Evolutionary conservation across 2,329 filamentous ascomycete species (phyloP).

Genomic region (Penicillium sp.): DNA sequence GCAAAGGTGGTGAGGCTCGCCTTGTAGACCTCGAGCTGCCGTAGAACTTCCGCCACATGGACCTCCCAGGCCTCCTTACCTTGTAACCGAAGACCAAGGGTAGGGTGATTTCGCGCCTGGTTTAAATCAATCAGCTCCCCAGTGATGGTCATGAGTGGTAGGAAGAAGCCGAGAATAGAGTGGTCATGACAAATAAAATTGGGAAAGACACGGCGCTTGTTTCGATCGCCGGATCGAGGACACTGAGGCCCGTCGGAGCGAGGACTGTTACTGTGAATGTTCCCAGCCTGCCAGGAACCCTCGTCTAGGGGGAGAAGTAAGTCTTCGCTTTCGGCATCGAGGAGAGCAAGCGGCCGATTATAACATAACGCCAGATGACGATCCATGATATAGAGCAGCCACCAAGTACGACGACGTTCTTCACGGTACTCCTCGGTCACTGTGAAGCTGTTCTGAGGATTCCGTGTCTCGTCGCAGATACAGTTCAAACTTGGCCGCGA

Average conservation of each 20-base stretch:
- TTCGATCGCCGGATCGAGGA: constrained; percentile 33
- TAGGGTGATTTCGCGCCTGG: constrained; percentile 83
- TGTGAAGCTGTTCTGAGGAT: constrained; percentile 23
- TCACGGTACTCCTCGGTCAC: constrained; percentile 81
- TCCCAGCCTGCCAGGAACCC: constrained; percentile 79
- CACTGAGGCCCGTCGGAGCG: constrained; percentile 39
- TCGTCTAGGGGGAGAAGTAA: constrained; percentile 87
- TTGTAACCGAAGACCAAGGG: constrained; percentile 74
- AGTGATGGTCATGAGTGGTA: constrained; percentile 91
- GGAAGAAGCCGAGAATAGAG: constrained; percentile 87
- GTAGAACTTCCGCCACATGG: constrained; percentile 74
- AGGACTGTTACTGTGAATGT: constrained; percentile 62
- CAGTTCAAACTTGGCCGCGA: constrained; percentile 37
- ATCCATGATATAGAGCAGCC: constrained; percentile 89
- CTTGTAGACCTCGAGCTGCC: constrained; percentile 79
- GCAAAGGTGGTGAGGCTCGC: constrained; percentile 62
- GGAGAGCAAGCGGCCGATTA: constrained; percentile 81
- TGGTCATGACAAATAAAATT: constrained; percentile 82
- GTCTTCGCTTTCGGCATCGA: constrained; percentile 84
- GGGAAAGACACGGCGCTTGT: constrained; percentile 65
- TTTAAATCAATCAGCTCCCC: constrained; percentile 89
- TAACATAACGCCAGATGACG: constrained; percentile 89
- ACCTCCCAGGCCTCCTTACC: constrained; percentile 77
- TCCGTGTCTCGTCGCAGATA: constrained; percentile 32
- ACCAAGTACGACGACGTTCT: constrained; percentile 88